phyloP scores from a whole-genome alignment of 1,284 basidiomycete genomes.

The Pisolithus thermaeus region DNA sequence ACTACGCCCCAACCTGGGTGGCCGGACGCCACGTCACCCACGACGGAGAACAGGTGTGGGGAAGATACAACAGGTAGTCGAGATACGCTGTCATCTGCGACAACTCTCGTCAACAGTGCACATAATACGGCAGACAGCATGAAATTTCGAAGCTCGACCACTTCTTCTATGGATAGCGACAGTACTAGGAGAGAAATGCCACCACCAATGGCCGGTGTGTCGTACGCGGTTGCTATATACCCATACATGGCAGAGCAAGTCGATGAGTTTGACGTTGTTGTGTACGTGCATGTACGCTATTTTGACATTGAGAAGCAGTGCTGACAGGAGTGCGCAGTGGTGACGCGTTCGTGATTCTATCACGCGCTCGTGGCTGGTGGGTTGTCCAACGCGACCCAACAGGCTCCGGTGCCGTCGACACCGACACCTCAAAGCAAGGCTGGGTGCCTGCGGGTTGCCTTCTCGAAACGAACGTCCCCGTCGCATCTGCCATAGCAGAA shows the following conservation, averaged over 20 bases:
- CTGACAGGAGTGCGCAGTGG: slow-evolving; percentile 42
- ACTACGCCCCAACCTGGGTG: slow-evolving; percentile 60
- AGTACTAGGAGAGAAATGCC: slow-evolving; percentile 43
- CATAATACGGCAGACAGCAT: slow-evolving; percentile 15
- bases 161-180: slow-evolving; percentile 25
- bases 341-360: slow-evolving; percentile 90
- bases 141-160: slow-evolving; percentile 13
- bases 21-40: slow-evolving; percentile 69
- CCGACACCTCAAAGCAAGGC: slow-evolving; percentile 71
- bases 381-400: slow-evolving; percentile 92
- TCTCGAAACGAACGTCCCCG: slow-evolving; percentile 83
- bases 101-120: slow-evolving; percentile 15
- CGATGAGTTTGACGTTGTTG: slow-evolving; percentile 96
- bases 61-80: slow-evolving; percentile 23
- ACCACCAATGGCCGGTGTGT: slow-evolving; percentile 55
- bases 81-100: slow-evolving; percentile 12
- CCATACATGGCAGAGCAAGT: slow-evolving; percentile 95
- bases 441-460: slow-evolving; percentile 93
- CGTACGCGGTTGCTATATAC: slow-evolving; percentile 88
- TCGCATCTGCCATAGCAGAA: slow-evolving; percentile 71
- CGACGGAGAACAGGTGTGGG: slow-evolving; percentile 44
- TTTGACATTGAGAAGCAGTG: slow-evolving; percentile 3
- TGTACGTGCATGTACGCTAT: slow-evolving; percentile 51
- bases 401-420: slow-evolving; percentile 75
- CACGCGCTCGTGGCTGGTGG: slow-evolving; percentile 97